Evolutionary conservation across 345 rosid species (phyloP), one percentile per base, ranked within the genome.

Genomic region (Corchorus olitorius): DNA sequence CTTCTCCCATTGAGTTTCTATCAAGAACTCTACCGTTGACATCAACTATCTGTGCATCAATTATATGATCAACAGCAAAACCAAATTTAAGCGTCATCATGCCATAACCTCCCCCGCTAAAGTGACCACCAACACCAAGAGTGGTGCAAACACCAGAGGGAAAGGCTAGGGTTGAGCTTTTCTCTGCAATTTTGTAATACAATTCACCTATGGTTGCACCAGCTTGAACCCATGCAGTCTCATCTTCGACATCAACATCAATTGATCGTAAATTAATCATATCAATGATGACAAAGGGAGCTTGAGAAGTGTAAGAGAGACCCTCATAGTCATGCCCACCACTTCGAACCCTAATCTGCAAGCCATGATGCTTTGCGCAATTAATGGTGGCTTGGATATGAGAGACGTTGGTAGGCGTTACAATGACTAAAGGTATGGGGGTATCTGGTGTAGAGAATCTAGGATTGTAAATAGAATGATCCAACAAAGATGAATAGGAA

Each of bases 1-100:
- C 71, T 66, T 45, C 71, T 1, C 71, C 55, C 71, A 66, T 66
- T 12, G 71, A 66, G 5, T 66, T 45, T 66, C 71, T 45, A n/a
- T 66, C 33, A 10, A 66, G 71, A 43, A 66, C 2, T 66, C 50
- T 46, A 1, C 71, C 71, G 19, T 45, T 0, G 3, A 45, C 54
- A 66, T 66, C 71, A 4, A 66, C 49, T 19, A 66, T 11, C 2
- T 66, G 34, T 10, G 71, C 71, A 45, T 66, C 71, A 22, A 66
- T 13, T 5, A 49, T 45, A 0, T 66, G 20, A 43, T 66, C 71
- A 43, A 5, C 49, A 0, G 55, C 20, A 46, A 66, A 54, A 3
- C 71, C 71, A 14, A 3, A 66, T 9, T 45, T 66, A 5, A 53
- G 22, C 71, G n/a, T 20, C 55, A 66, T 0, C 34, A n/a, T 46